Evolutionary conservation across 1,284 basidiomycete species (phyloP).

Genomic region (Rhodofomes roseus): DNA sequence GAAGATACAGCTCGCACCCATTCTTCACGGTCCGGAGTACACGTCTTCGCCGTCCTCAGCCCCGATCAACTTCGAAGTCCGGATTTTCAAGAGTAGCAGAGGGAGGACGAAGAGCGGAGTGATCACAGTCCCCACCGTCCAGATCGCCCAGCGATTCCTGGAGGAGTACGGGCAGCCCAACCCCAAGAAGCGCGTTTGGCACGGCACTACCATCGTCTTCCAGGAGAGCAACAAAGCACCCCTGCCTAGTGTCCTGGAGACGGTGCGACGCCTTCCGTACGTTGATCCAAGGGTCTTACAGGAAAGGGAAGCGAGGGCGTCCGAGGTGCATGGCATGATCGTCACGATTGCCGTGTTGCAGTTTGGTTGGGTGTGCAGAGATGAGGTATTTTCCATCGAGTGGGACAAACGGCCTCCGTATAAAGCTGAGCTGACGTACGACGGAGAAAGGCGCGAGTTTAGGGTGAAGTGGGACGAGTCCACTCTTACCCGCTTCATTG

Average conservation of each 20-base stretch:
- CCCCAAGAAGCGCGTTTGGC: conserved; percentile 17
- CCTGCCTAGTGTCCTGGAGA: conserved; percentile 36
- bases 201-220: conserved; percentile 38
- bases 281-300: conserved; percentile 37
- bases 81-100: conserved; percentile 17
- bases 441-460: conserved; percentile 45
- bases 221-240: conserved; percentile 29
- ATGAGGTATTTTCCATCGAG: conserved; percentile 52
- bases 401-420: conserved; percentile 36
- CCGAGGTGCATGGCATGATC: conserved; percentile 24
- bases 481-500: conserved; percentile 31
- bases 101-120: conserved; percentile 38
- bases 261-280: conserved; percentile 41
- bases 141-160: conserved; percentile 42
- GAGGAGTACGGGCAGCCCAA: conserved; percentile 35
- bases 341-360: conserved; percentile 37
- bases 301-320: conserved; percentile 21
- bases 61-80: conserved; percentile 48
- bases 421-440: conserved; percentile 32
- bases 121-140: conserved; percentile 44
- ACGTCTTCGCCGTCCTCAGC: conserved; percentile 17
- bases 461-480: conserved; percentile 30
- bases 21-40: conserved; percentile 44
- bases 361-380: conserved; percentile 54
- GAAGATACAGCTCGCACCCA: conserved; percentile 33